Percentiles rank a stretch among this genome's conserved stretches.
Conservation (phyloP, 1,284 basidiomycete genomes). For the Cutaneotrichosporon cutaneum region DNA sequence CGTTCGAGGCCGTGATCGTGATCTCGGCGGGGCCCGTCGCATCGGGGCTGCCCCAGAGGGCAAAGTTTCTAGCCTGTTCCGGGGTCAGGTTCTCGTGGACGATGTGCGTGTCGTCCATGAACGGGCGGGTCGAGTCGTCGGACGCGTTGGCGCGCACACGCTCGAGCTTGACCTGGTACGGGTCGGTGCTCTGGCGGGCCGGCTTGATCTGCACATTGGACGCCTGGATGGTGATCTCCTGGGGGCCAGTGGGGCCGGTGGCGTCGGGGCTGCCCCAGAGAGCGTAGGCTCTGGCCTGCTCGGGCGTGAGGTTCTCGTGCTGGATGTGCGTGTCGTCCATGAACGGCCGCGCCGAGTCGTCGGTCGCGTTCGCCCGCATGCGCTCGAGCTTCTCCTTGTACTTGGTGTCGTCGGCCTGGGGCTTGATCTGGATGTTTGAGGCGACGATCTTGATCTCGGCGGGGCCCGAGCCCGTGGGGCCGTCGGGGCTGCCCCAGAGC, state of each 20-base stretch:
- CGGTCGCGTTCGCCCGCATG: neutral
- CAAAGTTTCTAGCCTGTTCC: neutral
- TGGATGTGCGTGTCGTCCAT: neutral
- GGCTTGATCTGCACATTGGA: too few species aligned
- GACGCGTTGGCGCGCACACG: neutral
- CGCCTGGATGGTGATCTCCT: neutral
- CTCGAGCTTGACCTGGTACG: neutral
- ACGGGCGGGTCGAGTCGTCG: neutral
- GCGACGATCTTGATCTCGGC: too few species aligned
- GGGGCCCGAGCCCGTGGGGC: neutral
- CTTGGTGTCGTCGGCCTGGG: neutral
- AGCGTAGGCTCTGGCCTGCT: neutral
- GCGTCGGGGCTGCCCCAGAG: neutral
- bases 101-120: neutral
- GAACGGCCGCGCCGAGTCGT: neutral
- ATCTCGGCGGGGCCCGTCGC: too few species aligned
- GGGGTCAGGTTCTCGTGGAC: neutral
- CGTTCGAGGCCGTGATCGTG: too few species aligned
- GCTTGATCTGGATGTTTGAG: neutral
- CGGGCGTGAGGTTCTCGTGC: neutral
- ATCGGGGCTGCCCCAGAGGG: neutral
- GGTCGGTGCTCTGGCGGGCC: neutral
- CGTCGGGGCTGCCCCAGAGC: neutral
- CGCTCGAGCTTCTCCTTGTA: neutral
- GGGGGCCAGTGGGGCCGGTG: neutral